A percentile compares a stretch with the other conserved stretches of the same genome.
These are phyloP conservation scores for Candida mattraensis DNA, from an alignment of 805 yeast genomes.

Conservation along the genomic window DNA sequence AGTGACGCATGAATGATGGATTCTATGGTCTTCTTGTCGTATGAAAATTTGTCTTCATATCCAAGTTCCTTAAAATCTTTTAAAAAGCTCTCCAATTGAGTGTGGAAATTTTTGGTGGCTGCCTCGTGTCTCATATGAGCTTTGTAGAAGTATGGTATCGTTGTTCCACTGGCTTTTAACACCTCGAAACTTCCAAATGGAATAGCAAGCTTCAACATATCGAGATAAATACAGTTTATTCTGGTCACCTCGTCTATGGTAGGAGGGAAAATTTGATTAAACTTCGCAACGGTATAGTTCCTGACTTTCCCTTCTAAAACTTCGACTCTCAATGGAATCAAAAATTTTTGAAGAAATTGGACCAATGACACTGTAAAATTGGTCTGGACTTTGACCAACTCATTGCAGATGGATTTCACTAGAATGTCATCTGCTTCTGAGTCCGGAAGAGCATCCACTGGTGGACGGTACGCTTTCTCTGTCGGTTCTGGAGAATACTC, in stretches of 20 bases:
- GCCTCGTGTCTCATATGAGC: slow-evolving; percentile 95
- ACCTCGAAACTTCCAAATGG: slow-evolving; percentile 75
- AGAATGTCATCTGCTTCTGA: slow-evolving; percentile 34
- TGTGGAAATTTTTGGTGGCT: slow-evolving; percentile 67
- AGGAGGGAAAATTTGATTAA: slow-evolving; percentile 87
- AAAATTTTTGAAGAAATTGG: slow-evolving; percentile 70
- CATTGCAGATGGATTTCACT: slow-evolving; percentile 58
- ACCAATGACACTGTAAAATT: slow-evolving; percentile 72
- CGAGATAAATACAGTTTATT: slow-evolving; percentile 81
- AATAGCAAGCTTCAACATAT: slow-evolving; percentile 64
- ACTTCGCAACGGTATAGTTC: slow-evolving; percentile 56
- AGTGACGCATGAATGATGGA: slow-evolving; percentile 66
- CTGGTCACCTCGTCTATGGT: slow-evolving; percentile 93
- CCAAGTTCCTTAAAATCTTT: slow-evolving; percentile 34
- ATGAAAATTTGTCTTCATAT: slow-evolving; percentile 31
- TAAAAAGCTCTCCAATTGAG: slow-evolving; percentile 44
- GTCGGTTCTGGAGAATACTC: slow-evolving; percentile 93
- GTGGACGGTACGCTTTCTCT: slow-evolving; percentile 67
- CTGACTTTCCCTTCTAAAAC: slow-evolving; percentile 57
- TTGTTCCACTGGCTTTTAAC: slow-evolving; percentile 74
- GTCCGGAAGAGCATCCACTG: slow-evolving; percentile 31
- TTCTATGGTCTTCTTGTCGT: slow-evolving; percentile 54
- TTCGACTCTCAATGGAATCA: slow-evolving; percentile 73
- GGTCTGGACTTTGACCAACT: slow-evolving; percentile 69
- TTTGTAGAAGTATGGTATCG: slow-evolving; percentile 87